A percentile compares a stretch with the other conserved stretches of the same genome.
Conservation (phyloP, 108 stramenopile species). For the Fragilariopsis cylindrus region DNA sequence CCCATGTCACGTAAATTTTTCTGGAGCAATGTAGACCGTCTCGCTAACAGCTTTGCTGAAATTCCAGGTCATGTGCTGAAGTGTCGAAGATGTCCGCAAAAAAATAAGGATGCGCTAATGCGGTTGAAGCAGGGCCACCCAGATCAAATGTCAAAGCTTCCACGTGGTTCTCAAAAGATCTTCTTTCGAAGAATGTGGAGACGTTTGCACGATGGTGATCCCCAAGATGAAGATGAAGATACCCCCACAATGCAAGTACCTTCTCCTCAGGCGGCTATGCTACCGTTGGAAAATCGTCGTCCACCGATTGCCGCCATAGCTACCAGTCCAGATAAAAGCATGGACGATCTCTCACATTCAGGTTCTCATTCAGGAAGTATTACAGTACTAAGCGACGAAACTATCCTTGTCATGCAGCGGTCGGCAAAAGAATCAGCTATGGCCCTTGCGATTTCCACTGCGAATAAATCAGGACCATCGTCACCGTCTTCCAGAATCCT, state of each 20-base stretch:
- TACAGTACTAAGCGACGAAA: conserved; percentile 39
- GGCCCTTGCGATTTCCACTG: conserved; percentile 29
- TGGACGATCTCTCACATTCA: conserved; percentile 14
- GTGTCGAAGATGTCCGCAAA: conserved; percentile 70
- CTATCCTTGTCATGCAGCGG: conserved; percentile 28
- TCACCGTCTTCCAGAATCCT: conserved; percentile 66
- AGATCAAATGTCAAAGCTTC: conserved; percentile 74
- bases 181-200: conserved; percentile 90
- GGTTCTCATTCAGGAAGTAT: conserved; percentile 19
- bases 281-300: background rate
- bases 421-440: conserved; percentile 44
- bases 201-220: conserved; percentile 72
- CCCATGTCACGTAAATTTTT: conserved; percentile 83
- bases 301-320: conserved; percentile 1
- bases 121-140: conserved; percentile 71
- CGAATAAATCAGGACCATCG: conserved; percentile 19
- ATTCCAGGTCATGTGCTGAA: conserved; percentile 86
- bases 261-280: background rate
- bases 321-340: conserved; percentile 13
- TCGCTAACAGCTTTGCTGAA: conserved; percentile 90
- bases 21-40: conserved; percentile 86
- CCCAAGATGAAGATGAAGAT: conserved; percentile 7
- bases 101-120: conserved; percentile 67
- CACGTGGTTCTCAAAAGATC: conserved; percentile 87
- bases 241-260: background rate